Evolutionary conservation across 2,329 filamentous ascomycete genomes (phyloP).

Genomic region (Paracorniculantispora psalliotae): DNA sequence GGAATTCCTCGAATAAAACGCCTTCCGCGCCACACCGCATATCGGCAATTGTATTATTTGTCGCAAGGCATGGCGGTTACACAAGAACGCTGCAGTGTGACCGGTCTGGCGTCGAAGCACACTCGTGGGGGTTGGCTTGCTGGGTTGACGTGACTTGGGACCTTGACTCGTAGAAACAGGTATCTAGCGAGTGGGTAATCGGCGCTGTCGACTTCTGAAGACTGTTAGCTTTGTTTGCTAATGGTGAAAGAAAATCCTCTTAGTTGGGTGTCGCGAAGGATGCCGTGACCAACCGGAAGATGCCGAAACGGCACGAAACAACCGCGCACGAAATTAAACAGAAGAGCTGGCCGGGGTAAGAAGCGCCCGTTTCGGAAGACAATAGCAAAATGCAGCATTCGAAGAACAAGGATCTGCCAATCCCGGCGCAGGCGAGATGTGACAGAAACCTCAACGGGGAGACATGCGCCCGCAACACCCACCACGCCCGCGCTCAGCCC

Average conservation of each 20-base stretch:
- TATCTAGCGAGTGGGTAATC: too few species aligned
- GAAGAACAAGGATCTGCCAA: background rate
- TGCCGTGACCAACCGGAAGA: background rate
- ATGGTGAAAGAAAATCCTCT: background rate
- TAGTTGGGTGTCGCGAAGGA: background rate
- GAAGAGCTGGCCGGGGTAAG: background rate
- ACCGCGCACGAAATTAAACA: background rate
- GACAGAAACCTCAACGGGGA: background rate
- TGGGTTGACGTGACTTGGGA: background rate
- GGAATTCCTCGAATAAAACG: background rate
- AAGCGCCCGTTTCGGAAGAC: background rate
- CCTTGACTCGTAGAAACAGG: background rate
- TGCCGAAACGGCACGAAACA: background rate
- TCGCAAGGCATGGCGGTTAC: background rate
- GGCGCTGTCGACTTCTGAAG: background rate
- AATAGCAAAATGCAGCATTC: background rate
- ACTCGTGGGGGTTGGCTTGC: background rate
- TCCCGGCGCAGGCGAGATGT: background rate
- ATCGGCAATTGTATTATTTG: background rate
- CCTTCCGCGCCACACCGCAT: constrained; percentile 1
- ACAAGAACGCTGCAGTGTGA: constrained; percentile 4
- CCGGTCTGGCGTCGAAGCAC: background rate
- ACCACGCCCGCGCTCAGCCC: background rate
- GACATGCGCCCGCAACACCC: background rate
- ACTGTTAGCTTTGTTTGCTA: background rate